Base-by-base conservation (phyloP, 129 eudicot genomes). In the Centella asiatica region DNA sequence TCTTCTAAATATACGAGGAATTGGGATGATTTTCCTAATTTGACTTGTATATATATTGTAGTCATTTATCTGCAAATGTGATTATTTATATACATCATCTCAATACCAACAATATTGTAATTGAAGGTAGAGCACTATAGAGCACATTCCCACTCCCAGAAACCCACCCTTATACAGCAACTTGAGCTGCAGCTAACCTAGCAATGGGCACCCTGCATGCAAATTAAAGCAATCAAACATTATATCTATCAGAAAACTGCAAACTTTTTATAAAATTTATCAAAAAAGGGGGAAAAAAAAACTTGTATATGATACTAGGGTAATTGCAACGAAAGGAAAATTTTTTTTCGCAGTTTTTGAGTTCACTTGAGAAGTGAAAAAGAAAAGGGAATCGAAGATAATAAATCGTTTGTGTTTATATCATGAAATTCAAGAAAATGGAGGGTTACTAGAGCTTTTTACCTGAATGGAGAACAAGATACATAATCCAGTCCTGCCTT, bases 381-480 rank as follows among this genome's bases (percentile, higher is more conserved):
- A 13, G 59, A 8, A 53, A 9, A 40, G 1, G 18, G 12, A 4
- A 40, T 2, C 12, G 18, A 9, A 40, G 18, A 40, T 10, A 3
- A 0, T 0, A 0, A 2, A 5, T 9, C 1, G 0, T 2, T 4
- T 40, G 3, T 0, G 46, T 40, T 40, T 40, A 2, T 2, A 2
- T 40, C 39, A 34, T 10, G 12, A 2, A 40, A 10, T 31, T 23
- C 51, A 36, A 15, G 9, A 62, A 6, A 37, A 31, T 22, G 45
- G 5, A 5, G 40, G 39, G 28, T 23, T 19, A 4, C 11, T 17
- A 49, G 9, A 29, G 48, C 42, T 24, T 14, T 18, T 2, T 23
- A 85, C 99, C 96, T 84, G 80, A 92, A 92, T 37, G 99, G 99
- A 24, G 99, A 92, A 66, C 96, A 92, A 20, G 96, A 92, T 57